Conservation (phyloP, 2,329 filamentous ascomycete species). For the Bipolaris zeicola region DNA sequence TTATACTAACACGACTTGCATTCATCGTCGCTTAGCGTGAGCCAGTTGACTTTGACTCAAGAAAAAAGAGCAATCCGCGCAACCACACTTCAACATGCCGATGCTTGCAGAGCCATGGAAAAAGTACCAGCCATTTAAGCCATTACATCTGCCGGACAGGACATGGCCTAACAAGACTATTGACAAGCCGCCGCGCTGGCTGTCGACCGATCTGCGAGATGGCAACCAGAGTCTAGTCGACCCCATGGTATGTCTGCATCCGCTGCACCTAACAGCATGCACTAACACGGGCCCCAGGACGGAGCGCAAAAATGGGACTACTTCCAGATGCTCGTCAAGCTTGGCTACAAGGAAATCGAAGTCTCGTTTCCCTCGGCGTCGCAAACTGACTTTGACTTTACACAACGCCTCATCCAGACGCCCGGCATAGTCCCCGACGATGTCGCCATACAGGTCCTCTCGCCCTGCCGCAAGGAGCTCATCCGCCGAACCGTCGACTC, state of each 20-base stretch:
- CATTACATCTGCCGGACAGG: conserved; percentile 69
- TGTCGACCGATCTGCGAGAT: conserved; percentile 86
- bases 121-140: conserved; percentile 75
- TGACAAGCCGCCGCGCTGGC: conserved; percentile 86
- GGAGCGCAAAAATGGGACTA: conserved; percentile 94
- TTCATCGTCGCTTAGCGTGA: neutral
- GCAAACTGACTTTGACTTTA: conserved; percentile 96
- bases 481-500: conserved; percentile 90
- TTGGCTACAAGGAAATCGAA: conserved; percentile 98
- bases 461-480: conserved; percentile 88
- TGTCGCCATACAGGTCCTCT: conserved; percentile 89
- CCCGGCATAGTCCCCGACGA: conserved; percentile 84
- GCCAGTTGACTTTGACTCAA: neutral
- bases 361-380: conserved; percentile 94
- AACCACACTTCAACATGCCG: conserved; percentile 38
- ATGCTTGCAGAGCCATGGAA: conserved; percentile 75
- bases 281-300: conserved; percentile 60
- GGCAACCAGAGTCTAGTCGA: conserved; percentile 93
- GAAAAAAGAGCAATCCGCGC: neutral
- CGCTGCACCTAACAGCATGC: neutral
- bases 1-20: neutral
- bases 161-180: conserved; percentile 86
- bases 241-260: conserved; percentile 72
- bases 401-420: conserved; percentile 81
- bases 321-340: conserved; percentile 90